phyloP scores from a whole-genome alignment of 129 eudicot genomes.

The Oenanthe sinensis region DNA sequence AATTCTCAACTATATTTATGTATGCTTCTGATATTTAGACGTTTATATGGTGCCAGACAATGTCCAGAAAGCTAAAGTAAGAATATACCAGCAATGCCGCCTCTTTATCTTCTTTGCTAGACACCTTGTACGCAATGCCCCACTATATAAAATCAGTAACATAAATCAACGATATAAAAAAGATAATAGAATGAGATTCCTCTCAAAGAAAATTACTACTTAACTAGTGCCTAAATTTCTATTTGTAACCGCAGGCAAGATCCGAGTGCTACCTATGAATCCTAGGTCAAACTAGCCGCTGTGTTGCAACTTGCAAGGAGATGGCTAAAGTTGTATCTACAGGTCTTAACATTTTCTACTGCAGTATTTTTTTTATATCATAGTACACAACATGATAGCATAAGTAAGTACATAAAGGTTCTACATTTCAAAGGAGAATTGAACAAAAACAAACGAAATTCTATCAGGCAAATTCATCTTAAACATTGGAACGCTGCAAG shows the following conservation, averaged over 20 bases:
- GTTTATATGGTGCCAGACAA: neutral
- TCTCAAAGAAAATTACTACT: neutral
- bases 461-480: neutral
- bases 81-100: slow-evolving; percentile 60
- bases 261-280: neutral
- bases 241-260: too few relatives aligned
- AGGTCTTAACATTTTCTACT: neutral
- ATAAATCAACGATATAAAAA: neutral
- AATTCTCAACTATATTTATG: neutral
- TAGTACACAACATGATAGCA: neutral
- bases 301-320: neutral
- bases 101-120: slow-evolving; percentile 51
- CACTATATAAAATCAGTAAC: slow-evolving; percentile 32
- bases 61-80: neutral
- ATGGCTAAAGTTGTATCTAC: neutral
- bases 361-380: neutral
- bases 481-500: neutral
- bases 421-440: neutral
- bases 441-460: neutral
- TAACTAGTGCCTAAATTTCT: neutral
- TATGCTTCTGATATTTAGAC: neutral
- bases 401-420: neutral
- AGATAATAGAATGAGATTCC: neutral
- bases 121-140: slow-evolving; percentile 86
- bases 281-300: neutral